These are phyloP conservation scores for Linanthus parryae DNA, from an alignment of 148 eudicot species.

Conservation along the genomic window DNA sequence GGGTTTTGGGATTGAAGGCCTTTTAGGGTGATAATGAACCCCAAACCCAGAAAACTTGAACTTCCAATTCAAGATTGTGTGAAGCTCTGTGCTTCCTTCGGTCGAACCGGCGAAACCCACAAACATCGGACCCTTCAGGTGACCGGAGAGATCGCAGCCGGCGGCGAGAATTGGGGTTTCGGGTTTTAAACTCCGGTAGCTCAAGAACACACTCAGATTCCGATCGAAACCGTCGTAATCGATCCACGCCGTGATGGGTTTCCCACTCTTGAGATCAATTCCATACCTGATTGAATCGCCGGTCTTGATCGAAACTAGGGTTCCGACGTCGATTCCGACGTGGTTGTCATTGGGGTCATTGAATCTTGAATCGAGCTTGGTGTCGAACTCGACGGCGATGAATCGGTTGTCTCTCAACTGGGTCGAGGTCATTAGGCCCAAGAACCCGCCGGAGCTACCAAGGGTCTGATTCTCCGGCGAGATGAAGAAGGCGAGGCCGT, in stretches of 20 bases:
- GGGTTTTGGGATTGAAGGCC: slow-evolving; percentile 27
- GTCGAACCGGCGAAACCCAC: slow-evolving; percentile 88
- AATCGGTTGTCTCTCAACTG: slow-evolving; percentile 58
- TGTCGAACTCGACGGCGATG: slow-evolving; percentile 80
- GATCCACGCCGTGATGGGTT: slow-evolving; percentile 62
- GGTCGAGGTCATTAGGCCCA: slow-evolving; percentile 72
- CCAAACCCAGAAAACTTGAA: slow-evolving; percentile 39
- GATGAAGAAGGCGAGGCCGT: slow-evolving; percentile 73
- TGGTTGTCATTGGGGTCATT: slow-evolving; percentile 73
- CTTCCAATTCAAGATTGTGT: slow-evolving; percentile 54
- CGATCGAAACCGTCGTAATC: slow-evolving; percentile 49
- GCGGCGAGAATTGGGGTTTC: slow-evolving; percentile 38
- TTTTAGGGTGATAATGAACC: too few species aligned
- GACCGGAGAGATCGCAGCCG: slow-evolving; percentile 42
- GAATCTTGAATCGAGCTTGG: slow-evolving; percentile 45
- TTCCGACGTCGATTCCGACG: slow-evolving; percentile 69
- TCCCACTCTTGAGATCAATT: slow-evolving; percentile 62
- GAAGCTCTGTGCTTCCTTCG: slow-evolving; percentile 86
- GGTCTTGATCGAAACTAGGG: slow-evolving; percentile 48
- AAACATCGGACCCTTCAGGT: slow-evolving; percentile 52
- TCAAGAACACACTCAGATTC: slow-evolving; percentile 45
- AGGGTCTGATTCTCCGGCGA: slow-evolving; percentile 53
- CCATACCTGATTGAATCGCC: slow-evolving; percentile 23
- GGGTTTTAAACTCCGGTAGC: slow-evolving; percentile 46
- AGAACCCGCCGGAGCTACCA: slow-evolving; percentile 69